Evolutionary conservation across 768 basidiomycete species (phyloP), one percentile per base, ranked within the genome.

Genomic region (Chalciporus sphaerocephalus): DNA sequence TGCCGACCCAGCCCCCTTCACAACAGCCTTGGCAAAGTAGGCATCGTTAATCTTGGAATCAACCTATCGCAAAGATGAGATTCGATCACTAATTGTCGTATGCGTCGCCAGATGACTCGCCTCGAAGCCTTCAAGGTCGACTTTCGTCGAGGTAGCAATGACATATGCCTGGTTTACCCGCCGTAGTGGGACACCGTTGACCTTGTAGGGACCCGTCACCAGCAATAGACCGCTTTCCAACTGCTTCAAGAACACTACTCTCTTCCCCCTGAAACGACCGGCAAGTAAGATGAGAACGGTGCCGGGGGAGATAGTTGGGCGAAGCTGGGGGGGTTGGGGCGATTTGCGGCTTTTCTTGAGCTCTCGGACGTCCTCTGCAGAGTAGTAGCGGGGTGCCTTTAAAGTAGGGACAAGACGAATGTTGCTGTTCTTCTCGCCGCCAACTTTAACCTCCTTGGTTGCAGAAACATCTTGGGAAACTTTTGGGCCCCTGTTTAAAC

Each of bases 121-220:
- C 74, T 80, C 79, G 67, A 89, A 73, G 47, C 73, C 78, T 21
- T 73, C 77, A 47, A 97, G 68, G 54, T 95, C 88, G 56, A 98
- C 71, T 73, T 85, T 92, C 57, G 96, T 97, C 46, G 93, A 93
- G 48, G 96, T 99, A 47, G 95, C 92, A 62, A 99, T 98, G 52
- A 94, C 92, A 67, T 99, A 99, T 44, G 96, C 92, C 76, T 97
- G 95, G 77, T 93, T 95, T 50, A 99, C 93, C 69, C 96, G 83
- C 69, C 94, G 81, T 68, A 99, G 79, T 58, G 96, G 96, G 37
- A 99, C 95, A 67, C 96, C 96, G 72, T 99, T 99, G 68, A 98
- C 68, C 80, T 92, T 95, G 83, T 82, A 97, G 38, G 96, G 96
- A 45, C 96, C 96, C 30, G 94, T 92, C 59, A 99, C 92, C 71